Conservation (phyloP, 2,329 filamentous ascomycete species). For the Ilyonectria sp. region DNA sequence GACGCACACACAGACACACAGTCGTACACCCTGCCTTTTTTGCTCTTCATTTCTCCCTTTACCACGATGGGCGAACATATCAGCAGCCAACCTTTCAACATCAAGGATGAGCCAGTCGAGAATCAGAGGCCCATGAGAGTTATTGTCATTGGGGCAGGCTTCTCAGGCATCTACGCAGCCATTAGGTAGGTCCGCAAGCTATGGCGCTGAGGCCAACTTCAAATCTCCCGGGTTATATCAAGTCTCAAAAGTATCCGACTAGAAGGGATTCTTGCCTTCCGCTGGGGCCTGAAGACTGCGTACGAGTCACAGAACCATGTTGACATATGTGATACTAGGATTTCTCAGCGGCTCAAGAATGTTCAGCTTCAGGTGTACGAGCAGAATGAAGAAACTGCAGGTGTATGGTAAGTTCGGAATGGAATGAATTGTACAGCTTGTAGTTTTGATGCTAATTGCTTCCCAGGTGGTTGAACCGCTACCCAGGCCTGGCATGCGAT, state of each 20-base stretch:
- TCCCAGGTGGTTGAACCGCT: slow-evolving; percentile 31
- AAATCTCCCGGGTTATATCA: too few species aligned
- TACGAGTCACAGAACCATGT: too few species aligned
- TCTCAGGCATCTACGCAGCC: slow-evolving; percentile 28
- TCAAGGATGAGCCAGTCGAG: slow-evolving; percentile 28
- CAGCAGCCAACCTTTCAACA: not conserved
- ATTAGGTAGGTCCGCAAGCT: slow-evolving; percentile 15
- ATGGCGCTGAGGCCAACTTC: not conserved
- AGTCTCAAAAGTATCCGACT: too few species aligned
- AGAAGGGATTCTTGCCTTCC: too few species aligned
- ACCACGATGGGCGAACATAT: not conserved
- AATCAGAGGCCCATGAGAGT: slow-evolving; percentile 29
- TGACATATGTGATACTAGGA: slow-evolving; percentile 6
- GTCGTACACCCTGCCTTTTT: too few species aligned
- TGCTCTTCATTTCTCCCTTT: too few species aligned
- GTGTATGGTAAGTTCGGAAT: slow-evolving; percentile 21
- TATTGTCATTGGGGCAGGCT: slow-evolving; percentile 29
- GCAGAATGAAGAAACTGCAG: slow-evolving; percentile 19
- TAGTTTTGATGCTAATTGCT: not conserved
- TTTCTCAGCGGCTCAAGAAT: slow-evolving; percentile 24
- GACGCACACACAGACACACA: too few species aligned
- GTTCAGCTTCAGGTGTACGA: slow-evolving; percentile 26
- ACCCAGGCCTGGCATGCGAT: slow-evolving; percentile 31
- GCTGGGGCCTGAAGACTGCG: too few species aligned
- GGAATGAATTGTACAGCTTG: too few species aligned